Evolutionary conservation across 441 rosid genomes (phyloP), one percentile per base, ranked within the genome.

Genomic region (Viola pubescens): DNA sequence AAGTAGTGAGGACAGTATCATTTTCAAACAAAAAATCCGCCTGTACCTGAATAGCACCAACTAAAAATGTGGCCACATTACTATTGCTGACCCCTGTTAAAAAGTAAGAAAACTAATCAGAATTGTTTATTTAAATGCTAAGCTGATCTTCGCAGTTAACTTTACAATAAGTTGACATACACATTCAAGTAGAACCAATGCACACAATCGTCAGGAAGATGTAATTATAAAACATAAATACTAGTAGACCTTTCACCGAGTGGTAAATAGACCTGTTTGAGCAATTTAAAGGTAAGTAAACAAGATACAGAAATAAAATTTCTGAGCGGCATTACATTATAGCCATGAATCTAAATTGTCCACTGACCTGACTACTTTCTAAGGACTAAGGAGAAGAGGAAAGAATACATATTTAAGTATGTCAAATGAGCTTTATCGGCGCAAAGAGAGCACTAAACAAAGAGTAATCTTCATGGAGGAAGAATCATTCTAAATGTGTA

Each of bases 1-100:
- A 37, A 42, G 56, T 37, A 42, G 19, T 49, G 16, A 60, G 42
- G 44, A 49, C 34, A 26, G 34, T 26, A 26, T 26, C 34, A 26
- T 26, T 26, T 58, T 43, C 42, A 52, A 60, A 57, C 49, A 10
- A 26, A 26, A 26, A 26, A 26, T 26, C 34, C 34, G 34, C 34
- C 34, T 26, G 34, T 77, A 90, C 99, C 94, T 90, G 99, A 74
- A 90, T 34, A 67, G 84, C 90, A 63, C 99, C 97, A 12, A 94
- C 65, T 55, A 88, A 96, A 67, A 81, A 74, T 43, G 99, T 90
- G 44, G 96, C 99, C 48, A 68, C 75, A 49, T 82, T 83, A 73
- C 97, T 84, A 40, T 89, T 82, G 61, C 80, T 66, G 70, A 94
- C 72, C 68, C 99, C 99, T 94, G 79, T 60, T 53, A 39, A 73